Evolutionary conservation across 768 basidiomycete genomes (phyloP), one percentile per base, ranked within the genome.

Genomic region (Lepiota venenata): DNA sequence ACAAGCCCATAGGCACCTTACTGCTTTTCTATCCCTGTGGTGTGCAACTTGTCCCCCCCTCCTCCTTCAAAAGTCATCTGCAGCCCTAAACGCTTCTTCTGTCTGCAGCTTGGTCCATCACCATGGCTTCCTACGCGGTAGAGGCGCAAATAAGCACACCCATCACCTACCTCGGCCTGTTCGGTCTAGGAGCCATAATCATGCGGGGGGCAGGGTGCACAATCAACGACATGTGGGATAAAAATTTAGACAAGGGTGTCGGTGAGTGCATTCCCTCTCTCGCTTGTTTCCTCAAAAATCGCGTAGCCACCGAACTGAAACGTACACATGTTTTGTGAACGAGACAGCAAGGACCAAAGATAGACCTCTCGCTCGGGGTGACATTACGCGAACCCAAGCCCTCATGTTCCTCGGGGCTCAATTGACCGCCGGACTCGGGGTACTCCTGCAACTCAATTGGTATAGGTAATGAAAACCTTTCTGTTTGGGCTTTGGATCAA

Each of bases 201-300:
- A 99, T 99, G 97, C 85, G 97, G 16, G 93, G 96, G 4, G 97
- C 97, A 18, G 97, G 97, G 2, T 99, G 97, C 70, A 98, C 93
- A 2, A 96, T 99, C 61, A 99, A 99, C 67, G 97, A 99, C 66
- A 85, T 99, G 85, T 98, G 97, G 96, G 97, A 99, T 70, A 80
- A 78, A 58, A 84, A 91, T 57, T 81, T 97, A 42, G 97, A 99
- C 76, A 85, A 84, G 65, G 85, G 87, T 37, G 97, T 98, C 46
- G 93, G 95, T 94, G 64, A 60, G 78, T 63, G 56, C 44, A 37
- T 29, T 25, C 27, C 3, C 10, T 50, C 25, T 52, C 15, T 6
- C n/a, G 37, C 32, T 45, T 27, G 20, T 43, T 41, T 11, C 10
- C 37, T 3, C 29, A 11, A 32, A 32, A 32, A 2, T 32, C 32